Evolutionary conservation across 805 yeast species (phyloP), one percentile per base, ranked within the genome.

Genomic region (Maudiozyma turicensis): DNA sequence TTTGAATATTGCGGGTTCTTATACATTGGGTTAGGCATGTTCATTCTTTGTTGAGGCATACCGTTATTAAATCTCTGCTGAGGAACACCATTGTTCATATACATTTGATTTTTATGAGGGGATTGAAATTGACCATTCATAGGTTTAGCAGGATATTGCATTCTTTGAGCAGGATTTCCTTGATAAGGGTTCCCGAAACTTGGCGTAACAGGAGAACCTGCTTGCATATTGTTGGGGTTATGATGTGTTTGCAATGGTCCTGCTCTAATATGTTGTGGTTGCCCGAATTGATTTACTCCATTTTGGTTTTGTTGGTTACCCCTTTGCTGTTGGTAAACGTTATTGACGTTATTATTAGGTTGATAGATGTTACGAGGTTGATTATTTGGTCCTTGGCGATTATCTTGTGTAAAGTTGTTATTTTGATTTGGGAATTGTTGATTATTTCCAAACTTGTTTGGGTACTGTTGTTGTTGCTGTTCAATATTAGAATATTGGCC

Each of bases 21-120:
- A n/a, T 31, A 34, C 32, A 31, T 34, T 44, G 50, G 48, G 40
- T 35, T 14, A 30, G 44, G 48, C 34, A 13, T 28, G 28, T 46
- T 47, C 28, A 11, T 29, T 30, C 49, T 42, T 26, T 47, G 49
- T 9, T 38, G 43, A 32, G 20, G 37, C 39, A 34, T 33, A n/a
- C 34, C 28, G 26, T 20, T 20, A 20, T 20, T 20, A 20, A 20
- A 20, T 20, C 26, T 20, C 31, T 42, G 44, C 8, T n/a, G 44
- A 10, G 9, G 31, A 8, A 9, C 13, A 43, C 29, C 20, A 15
- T 14, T 20, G 29, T 38, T 44, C 32, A 28, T 38, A 11, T 7
- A n/a, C 14, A 20, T 32, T 8, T 20, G 15, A 4, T 30, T 30
- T 8, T 40, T 39, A 14, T 40, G 44, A 39, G 38, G 13, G 26